These are phyloP conservation scores for Podaxis mareebaensis DNA, from an alignment of 768 basidiomycete genomes.

Conservation along the genomic window DNA sequence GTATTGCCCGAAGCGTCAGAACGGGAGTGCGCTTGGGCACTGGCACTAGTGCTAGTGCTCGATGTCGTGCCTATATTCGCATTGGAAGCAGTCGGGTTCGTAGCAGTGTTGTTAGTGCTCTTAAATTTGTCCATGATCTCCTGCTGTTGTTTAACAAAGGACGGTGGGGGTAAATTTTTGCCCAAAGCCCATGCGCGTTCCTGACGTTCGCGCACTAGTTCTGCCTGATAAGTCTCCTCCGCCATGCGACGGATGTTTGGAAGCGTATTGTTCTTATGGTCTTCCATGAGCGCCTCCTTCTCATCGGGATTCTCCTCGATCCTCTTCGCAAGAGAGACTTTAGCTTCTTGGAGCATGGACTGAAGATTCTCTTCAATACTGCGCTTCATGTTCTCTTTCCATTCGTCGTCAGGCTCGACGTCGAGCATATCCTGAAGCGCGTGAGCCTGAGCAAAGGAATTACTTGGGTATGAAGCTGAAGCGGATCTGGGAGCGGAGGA, in stretches of 20 bases:
- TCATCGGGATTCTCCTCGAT: constrained; percentile 44
- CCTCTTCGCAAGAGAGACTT: constrained; percentile 54
- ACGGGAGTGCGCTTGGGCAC: background rate
- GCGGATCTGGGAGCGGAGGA: constrained; percentile 14
- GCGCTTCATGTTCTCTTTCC: constrained; percentile 46
- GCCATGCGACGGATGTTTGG: constrained; percentile 44
- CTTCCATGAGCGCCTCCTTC: constrained; percentile 28
- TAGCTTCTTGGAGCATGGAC: constrained; percentile 59
- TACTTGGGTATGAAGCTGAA: background rate
- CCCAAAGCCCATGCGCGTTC: constrained; percentile 51
- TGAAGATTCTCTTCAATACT: constrained; percentile 50
- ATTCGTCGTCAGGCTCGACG: constrained; percentile 54
- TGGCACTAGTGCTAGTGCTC: background rate
- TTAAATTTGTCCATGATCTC: constrained; percentile 52
- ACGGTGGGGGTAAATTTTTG: constrained; percentile 27
- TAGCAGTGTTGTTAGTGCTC: constrained; percentile 20
- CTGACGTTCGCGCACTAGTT: constrained; percentile 48
- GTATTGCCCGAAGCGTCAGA: background rate
- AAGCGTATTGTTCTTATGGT: constrained; percentile 41
- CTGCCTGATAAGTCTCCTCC: constrained; percentile 43
- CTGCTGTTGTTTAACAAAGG: constrained; percentile 36
- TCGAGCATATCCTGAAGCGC: constrained; percentile 29
- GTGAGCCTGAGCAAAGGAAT: background rate
- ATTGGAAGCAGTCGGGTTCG: constrained; percentile 15
- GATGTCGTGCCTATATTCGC: constrained; percentile 12